phyloP scores from a whole-genome alignment of 352 stramenopile species.

The Globisporangium lucens region DNA sequence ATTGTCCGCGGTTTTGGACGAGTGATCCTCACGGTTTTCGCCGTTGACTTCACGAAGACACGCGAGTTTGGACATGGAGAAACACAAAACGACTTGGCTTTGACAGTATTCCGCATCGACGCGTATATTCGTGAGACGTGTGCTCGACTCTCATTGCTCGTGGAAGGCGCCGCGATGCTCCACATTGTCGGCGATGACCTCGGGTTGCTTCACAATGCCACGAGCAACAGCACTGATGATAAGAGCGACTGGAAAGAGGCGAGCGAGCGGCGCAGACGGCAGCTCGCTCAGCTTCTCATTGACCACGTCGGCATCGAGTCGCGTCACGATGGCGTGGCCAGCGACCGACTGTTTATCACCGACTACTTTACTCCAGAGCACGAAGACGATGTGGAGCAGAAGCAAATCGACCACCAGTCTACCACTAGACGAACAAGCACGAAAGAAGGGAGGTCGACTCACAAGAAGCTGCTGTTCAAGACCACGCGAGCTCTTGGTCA shows the following conservation, averaged over 20 bases:
- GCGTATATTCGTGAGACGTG: constrained; percentile 59
- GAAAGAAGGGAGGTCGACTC: neutral
- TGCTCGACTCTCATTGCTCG: constrained; percentile 38
- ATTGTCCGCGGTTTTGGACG: constrained; percentile 33
- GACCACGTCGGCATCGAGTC: constrained; percentile 57
- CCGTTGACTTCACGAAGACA: constrained; percentile 27
- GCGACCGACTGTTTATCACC: constrained; percentile 44
- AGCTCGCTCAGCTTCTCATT: constrained; percentile 40
- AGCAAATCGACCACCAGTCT: neutral
- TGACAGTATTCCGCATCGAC: constrained; percentile 44
- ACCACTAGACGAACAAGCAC: neutral
- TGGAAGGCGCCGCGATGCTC: constrained; percentile 40
- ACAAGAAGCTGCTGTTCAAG: constrained; percentile 35
- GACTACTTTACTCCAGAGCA: constrained; percentile 29
- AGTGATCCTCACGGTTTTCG: constrained; percentile 63
- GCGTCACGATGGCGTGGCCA: constrained; percentile 37
- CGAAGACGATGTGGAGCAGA: neutral
- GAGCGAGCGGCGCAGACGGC: constrained; percentile 14
- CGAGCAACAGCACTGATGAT: too few species aligned
- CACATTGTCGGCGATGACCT: constrained; percentile 40
- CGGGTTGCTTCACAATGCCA: neutral
- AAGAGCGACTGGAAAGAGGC: neutral
- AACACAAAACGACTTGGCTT: neutral
- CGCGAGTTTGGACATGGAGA: neutral
- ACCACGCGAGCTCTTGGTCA: constrained; percentile 35